Percentiles rank a stretch among this genome's conserved stretches.
Evolutionary conservation across 805 yeast genomes (phyloP).

Genomic region (Ogataea saltuana): DNA sequence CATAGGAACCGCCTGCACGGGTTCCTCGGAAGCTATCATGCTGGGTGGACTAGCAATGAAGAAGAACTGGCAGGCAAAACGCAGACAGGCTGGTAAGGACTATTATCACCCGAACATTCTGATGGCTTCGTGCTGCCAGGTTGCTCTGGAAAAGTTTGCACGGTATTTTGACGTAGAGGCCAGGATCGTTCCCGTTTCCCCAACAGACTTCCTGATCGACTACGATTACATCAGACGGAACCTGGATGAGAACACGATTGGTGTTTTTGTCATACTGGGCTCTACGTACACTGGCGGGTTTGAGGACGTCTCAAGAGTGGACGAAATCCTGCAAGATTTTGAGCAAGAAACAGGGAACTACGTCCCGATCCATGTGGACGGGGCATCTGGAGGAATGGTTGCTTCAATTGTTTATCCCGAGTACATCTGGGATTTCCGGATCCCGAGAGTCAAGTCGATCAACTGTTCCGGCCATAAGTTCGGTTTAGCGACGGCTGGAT

Average conservation of each 20-base stretch:
- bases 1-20: slow-evolving; percentile 89
- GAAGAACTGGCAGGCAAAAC: slow-evolving; percentile 77
- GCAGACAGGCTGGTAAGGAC: slow-evolving; percentile 60
- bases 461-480: slow-evolving; percentile 93
- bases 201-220: slow-evolving; percentile 67
- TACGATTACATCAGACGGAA: slow-evolving; percentile 55
- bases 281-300: slow-evolving; percentile 93
- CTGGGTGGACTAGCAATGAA: slow-evolving; percentile 92
- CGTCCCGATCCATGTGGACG: slow-evolving; percentile 90
- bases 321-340: slow-evolving; percentile 65
- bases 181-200: slow-evolving; percentile 67
- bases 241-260: slow-evolving; percentile 90
- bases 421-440: slow-evolving; percentile 79
- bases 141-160: slow-evolving; percentile 92
- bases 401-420: slow-evolving; percentile 84
- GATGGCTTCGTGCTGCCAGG: slow-evolving; percentile 93
- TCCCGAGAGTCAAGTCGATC: slow-evolving; percentile 77
- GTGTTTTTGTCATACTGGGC: slow-evolving; percentile 84
- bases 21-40: slow-evolving; percentile 93
- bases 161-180: slow-evolving; percentile 91
- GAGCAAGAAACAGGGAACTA: slow-evolving; percentile 65
- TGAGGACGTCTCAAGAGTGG: slow-evolving; percentile 68
- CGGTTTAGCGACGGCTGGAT: slow-evolving; percentile 87
- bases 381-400: slow-evolving; percentile 87
- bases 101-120: slow-evolving; percentile 73